phyloP scores from a whole-genome alignment of 2,329 filamentous ascomycete genomes.

The Neofusicoccum sp. region DNA sequence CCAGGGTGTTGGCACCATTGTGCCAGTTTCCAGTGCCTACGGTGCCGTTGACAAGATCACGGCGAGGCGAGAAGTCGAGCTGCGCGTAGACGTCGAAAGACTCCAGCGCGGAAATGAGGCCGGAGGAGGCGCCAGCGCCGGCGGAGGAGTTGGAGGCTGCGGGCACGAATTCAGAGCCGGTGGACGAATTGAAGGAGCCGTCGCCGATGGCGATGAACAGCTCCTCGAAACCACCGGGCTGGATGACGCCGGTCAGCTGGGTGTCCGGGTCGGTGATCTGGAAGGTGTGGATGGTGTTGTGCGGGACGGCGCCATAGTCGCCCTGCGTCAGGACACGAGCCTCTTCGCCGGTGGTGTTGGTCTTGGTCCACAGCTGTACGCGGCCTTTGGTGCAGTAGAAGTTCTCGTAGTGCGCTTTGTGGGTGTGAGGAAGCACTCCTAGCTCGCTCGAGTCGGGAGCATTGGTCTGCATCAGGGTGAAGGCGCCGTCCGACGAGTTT shows the following conservation, averaged over 20 bases:
- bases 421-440: slow-evolving; percentile 49
- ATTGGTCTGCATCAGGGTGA: slow-evolving; percentile 50
- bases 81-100: slow-evolving; percentile 50
- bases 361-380: slow-evolving; percentile 50
- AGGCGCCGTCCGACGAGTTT: slow-evolving; percentile 48
- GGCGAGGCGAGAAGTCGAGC: slow-evolving; percentile 44
- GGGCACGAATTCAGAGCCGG: slow-evolving; percentile 42
- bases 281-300: slow-evolving; percentile 53
- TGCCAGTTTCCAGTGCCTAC: slow-evolving; percentile 43
- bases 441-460: slow-evolving; percentile 40
- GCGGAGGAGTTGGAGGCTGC: slow-evolving; percentile 30
- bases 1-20: slow-evolving; percentile 39
- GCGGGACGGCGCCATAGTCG: slow-evolving; percentile 51
- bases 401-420: slow-evolving; percentile 50
- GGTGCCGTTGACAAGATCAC: slow-evolving; percentile 47
- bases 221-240: slow-evolving; percentile 53
- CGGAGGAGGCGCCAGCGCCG: slow-evolving; percentile 31
- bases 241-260: slow-evolving; percentile 50
- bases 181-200: slow-evolving; percentile 39
- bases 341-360: slow-evolving; percentile 33
- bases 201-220: slow-evolving; percentile 47
- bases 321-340: slow-evolving; percentile 47
- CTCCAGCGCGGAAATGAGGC: slow-evolving; percentile 41
- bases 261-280: slow-evolving; percentile 52
- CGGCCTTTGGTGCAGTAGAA: slow-evolving; percentile 51